Evolutionary conservation across 1,284 basidiomycete genomes (phyloP).

Genomic region (Cryptococcus amylolentus): DNA sequence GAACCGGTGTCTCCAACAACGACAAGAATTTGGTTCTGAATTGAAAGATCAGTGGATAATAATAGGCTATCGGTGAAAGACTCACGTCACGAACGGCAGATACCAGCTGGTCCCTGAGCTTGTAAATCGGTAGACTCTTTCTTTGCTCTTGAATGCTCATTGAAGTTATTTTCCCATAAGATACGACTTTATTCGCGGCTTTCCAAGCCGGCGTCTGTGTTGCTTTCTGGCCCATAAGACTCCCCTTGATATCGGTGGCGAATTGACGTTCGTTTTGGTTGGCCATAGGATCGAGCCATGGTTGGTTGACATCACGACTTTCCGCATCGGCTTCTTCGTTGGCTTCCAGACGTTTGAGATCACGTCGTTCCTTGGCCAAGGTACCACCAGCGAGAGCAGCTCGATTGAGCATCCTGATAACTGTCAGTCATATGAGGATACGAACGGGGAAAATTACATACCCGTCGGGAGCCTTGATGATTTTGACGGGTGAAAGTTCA

Average conservation of each 20-base stretch:
- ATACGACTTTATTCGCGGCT: conserved; percentile 94
- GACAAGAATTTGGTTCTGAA: conserved; percentile 82
- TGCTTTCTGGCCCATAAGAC: conserved; percentile 69
- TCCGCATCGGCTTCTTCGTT: conserved; percentile 94
- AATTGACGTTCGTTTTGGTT: conserved; percentile 80
- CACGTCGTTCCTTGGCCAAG: conserved; percentile 89
- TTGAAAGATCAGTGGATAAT: neutral
- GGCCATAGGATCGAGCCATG: conserved; percentile 98
- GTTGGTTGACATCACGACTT: conserved; percentile 84
- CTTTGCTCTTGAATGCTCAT: conserved; percentile 93
- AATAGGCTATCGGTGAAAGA: conserved; percentile 14
- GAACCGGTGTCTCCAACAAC: conserved; percentile 95
- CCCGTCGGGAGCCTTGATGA: conserved; percentile 91
- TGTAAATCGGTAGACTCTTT: conserved; percentile 88
- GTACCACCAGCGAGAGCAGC: conserved; percentile 91
- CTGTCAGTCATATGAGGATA: conserved; percentile 8
- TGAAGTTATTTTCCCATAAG: conserved; percentile 82
- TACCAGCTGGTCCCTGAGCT: conserved; percentile 85
- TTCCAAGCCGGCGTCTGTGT: conserved; percentile 86
- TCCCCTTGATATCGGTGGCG: conserved; percentile 86
- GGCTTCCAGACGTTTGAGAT: conserved; percentile 87
- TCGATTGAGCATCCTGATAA: conserved; percentile 74
- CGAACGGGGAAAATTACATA: conserved; percentile 8
- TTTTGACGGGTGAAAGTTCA: conserved; percentile 94
- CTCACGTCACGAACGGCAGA: conserved; percentile 83